Evolutionary conservation across 2,329 filamentous ascomycete species (phyloP).

Genomic region (Trichoderma afroharzianum): DNA sequence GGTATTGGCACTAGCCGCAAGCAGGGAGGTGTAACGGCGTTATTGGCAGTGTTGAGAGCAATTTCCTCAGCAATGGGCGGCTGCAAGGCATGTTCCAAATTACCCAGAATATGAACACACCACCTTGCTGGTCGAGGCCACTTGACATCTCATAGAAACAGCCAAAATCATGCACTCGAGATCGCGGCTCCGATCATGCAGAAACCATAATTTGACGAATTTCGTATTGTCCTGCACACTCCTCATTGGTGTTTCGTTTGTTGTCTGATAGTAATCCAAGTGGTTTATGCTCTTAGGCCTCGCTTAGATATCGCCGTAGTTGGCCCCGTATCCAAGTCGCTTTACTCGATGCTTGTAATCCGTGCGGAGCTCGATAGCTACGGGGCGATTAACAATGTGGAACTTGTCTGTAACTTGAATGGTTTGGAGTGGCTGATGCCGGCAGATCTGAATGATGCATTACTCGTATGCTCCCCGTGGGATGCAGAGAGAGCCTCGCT

Average conservation of each 20-base stretch:
- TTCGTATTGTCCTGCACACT: not conserved
- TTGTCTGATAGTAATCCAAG: not conserved
- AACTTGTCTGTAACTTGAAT: not conserved
- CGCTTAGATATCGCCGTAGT: not conserved
- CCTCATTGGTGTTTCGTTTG: not conserved
- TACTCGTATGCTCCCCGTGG: not conserved
- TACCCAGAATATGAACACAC: slow-evolving; percentile 5
- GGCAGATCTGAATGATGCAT: not conserved
- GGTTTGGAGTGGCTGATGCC: not conserved
- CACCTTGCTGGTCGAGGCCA: not conserved
- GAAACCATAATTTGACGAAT: slow-evolving; percentile 3
- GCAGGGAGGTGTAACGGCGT: not conserved
- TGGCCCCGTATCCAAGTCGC: not conserved
- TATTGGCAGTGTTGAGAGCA: slow-evolving; percentile 1
- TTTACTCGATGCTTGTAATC: not conserved
- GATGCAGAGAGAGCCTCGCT: not conserved
- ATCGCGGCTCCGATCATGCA: not conserved
- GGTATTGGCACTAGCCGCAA: not conserved
- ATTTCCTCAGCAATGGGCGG: slow-evolving; percentile 1
- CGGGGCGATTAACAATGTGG: not conserved
- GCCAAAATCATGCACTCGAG: not conserved
- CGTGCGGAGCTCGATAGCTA: not conserved
- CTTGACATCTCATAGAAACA: not conserved
- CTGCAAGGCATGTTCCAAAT: not conserved
- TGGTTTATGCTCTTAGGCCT: not conserved